These are phyloP conservation scores for Abrus precatorius DNA, from an alignment of 306 rosid genomes.

Conservation along the genomic window DNA sequence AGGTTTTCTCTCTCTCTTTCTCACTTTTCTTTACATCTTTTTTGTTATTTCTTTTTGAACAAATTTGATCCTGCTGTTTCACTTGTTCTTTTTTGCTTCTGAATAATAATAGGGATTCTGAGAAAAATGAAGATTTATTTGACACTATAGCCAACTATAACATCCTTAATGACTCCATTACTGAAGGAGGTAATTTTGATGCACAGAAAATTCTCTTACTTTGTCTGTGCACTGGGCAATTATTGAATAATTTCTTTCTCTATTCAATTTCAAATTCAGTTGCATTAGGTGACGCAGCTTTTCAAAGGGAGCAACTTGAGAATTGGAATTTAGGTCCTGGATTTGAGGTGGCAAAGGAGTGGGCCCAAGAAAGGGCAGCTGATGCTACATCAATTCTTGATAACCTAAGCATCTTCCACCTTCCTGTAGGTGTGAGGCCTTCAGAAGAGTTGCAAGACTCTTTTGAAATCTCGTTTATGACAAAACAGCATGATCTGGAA, in stretches of 20 bases:
- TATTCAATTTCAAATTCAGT: conserved; percentile 34
- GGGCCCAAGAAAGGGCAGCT: conserved; percentile 82
- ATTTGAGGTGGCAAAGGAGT: conserved; percentile 79
- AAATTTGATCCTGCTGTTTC: conserved; percentile 18
- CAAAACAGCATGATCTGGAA: conserved; percentile 56
- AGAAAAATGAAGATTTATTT: conserved; percentile 52
- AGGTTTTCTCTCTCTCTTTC: conserved; percentile 58
- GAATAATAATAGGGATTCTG: conserved; percentile 58
- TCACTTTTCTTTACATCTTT: conserved; percentile 1
- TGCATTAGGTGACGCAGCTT: conserved; percentile 58
- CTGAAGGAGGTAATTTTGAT: conserved; percentile 61
- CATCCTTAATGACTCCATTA: conserved; percentile 49
- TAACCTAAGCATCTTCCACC: conserved; percentile 72
- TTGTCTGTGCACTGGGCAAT: conserved; percentile 19
- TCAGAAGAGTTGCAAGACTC: conserved; percentile 68
- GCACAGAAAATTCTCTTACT: background rate
- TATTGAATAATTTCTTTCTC: conserved; percentile 11
- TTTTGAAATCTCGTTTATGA: conserved; percentile 49
- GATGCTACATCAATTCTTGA: conserved; percentile 60
- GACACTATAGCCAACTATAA: conserved; percentile 52
- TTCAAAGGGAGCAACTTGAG: conserved; percentile 77
- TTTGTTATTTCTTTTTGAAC: background rate
- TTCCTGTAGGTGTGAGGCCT: conserved; percentile 93
- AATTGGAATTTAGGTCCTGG: conserved; percentile 87
- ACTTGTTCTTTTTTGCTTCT: conserved; percentile 39